Evolutionary conservation across 345 rosid genomes (phyloP).

Genomic region (Hypericum perforatum): DNA sequence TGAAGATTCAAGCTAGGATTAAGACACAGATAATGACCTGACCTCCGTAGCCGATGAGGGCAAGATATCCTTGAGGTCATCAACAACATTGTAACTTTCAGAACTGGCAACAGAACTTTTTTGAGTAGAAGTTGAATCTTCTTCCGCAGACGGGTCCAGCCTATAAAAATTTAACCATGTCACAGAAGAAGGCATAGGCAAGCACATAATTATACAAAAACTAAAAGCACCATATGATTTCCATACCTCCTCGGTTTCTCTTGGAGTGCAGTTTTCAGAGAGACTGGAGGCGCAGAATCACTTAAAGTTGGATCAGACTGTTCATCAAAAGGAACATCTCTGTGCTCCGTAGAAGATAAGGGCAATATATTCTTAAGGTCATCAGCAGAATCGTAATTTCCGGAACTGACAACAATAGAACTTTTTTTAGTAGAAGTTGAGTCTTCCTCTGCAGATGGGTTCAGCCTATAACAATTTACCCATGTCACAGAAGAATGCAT

Average conservation of each 20-base stretch:
- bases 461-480: slow-evolving; percentile 42
- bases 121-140: slow-evolving; percentile 19
- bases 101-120: slow-evolving; percentile 20
- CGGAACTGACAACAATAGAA: slow-evolving; percentile 14
- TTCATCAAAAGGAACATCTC: slow-evolving; percentile 20
- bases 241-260: slow-evolving; percentile 66
- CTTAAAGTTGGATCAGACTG: slow-evolving; percentile 14
- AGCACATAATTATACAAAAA: too few relatives aligned
- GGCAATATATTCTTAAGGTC: slow-evolving; percentile 32
- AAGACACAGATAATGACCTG: slow-evolving; percentile 13
- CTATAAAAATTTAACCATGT: too few relatives aligned
- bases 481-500: slow-evolving; percentile 20
- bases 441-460: slow-evolving; percentile 29
- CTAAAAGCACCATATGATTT: slow-evolving; percentile 7
- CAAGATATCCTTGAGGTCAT: slow-evolving; percentile 29
- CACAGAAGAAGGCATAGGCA: too few relatives aligned
- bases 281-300: slow-evolving; percentile 21
- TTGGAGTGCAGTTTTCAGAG: slow-evolving; percentile 34
- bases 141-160: slow-evolving; percentile 37
- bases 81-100: slow-evolving; percentile 23
- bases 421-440: slow-evolving; percentile 22
- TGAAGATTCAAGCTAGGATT: slow-evolving; percentile 3
- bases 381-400: slow-evolving; percentile 40
- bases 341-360: slow-evolving; percentile 41
- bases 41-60: slow-evolving; percentile 47